phyloP scores from a whole-genome alignment of 495 filamentous ascomycete species.

The Sabuloglossum arenarium region DNA sequence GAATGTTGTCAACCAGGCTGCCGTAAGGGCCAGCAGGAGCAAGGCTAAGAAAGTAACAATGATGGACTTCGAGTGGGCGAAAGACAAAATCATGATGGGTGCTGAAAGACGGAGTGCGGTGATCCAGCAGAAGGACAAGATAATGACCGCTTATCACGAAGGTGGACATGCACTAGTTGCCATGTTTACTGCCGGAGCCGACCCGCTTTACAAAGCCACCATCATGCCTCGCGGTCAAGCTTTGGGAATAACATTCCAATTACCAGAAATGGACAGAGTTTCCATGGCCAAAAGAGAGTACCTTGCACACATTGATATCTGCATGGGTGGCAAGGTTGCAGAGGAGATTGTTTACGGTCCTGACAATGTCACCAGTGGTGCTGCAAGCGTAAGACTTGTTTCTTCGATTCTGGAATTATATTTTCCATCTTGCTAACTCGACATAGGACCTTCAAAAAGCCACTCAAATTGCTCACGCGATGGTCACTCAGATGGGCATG shows the following conservation, averaged over 20 bases:
- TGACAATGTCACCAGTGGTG: constrained; percentile 69
- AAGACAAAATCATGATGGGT: constrained; percentile 96
- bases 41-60: constrained; percentile 52
- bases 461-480: constrained; percentile 55
- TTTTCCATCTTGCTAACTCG: neutral
- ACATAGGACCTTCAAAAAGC: constrained; percentile 60
- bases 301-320: constrained; percentile 54
- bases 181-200: constrained; percentile 50
- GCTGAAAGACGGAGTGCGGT: constrained; percentile 74
- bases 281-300: constrained; percentile 53
- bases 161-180: constrained; percentile 85
- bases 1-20: constrained; percentile 91
- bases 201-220: constrained; percentile 84
- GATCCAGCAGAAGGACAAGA: constrained; percentile 68
- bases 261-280: constrained; percentile 81
- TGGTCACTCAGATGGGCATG: constrained; percentile 80
- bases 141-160: constrained; percentile 91
- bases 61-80: constrained; percentile 85
- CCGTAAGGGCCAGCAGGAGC: constrained; percentile 68
- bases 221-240: constrained; percentile 78
- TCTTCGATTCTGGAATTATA: neutral
- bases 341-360: constrained; percentile 82
- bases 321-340: constrained; percentile 82
- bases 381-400: constrained; percentile 1
- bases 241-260: constrained; percentile 62